These are phyloP conservation scores for Barbarea vulgaris DNA, from an alignment of 345 rosid genomes.

Conservation along the genomic window DNA sequence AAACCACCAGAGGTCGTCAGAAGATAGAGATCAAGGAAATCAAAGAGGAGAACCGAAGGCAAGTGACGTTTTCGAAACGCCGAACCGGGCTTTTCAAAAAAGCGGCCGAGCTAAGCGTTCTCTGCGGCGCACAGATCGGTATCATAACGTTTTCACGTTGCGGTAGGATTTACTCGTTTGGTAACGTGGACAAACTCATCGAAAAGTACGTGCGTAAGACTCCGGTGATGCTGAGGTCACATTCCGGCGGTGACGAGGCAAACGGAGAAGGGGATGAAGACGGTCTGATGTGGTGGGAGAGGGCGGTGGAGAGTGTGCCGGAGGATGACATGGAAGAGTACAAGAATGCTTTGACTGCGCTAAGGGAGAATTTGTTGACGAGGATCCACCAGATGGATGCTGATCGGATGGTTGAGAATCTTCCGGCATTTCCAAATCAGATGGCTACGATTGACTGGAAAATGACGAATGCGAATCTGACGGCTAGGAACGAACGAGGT, in stretches of 20 bases:
- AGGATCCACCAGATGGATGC: conserved; percentile 27
- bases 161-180: conserved; percentile 36
- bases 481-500: conserved; percentile 18
- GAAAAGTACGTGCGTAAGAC: conserved; percentile 24
- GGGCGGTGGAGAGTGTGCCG: conserved; percentile 37
- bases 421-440: not conserved
- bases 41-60: conserved; percentile 29
- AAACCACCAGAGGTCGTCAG: conserved; percentile 38
- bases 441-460: conserved; percentile 23
- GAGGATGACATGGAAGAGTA: conserved; percentile 39
- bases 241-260: not conserved
- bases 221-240: conserved; percentile 26
- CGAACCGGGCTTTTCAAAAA: conserved; percentile 36
- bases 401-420: conserved; percentile 25
- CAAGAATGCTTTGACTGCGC: conserved; percentile 13
- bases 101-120: conserved; percentile 41
- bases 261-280: conserved; percentile 5
- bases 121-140: conserved; percentile 38
- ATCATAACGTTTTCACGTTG: conserved; percentile 38
- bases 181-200: conserved; percentile 35
- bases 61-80: conserved; percentile 46
- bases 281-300: conserved; percentile 42
- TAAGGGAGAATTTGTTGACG: conserved; percentile 23
- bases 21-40: conserved; percentile 41
- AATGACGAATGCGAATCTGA: not conserved